A percentile compares a stretch with the other conserved stretches of the same genome.
These are phyloP conservation scores for Cryphonectria parasitica DNA, from an alignment of 2,329 filamentous ascomycete genomes.

Conservation along the genomic window DNA sequence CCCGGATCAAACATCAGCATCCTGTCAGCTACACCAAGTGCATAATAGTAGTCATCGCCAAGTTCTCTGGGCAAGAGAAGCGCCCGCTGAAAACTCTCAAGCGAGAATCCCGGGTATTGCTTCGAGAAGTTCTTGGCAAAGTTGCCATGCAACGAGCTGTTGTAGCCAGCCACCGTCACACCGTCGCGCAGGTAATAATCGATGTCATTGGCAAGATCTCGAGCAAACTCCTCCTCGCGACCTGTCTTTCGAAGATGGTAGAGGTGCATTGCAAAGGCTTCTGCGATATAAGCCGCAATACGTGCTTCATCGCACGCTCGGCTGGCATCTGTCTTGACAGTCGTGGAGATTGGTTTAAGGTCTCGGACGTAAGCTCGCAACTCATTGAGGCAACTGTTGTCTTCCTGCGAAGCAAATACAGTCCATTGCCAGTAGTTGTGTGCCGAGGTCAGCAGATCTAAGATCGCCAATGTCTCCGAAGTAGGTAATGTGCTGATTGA, in stretches of 20 bases:
- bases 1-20: conserved; percentile 77
- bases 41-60: conserved; percentile 82
- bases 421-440: conserved; percentile 98
- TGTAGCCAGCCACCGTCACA: conserved; percentile 80
- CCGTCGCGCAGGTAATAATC: conserved; percentile 81
- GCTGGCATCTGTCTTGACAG: conserved; percentile 58
- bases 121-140: conserved; percentile 82
- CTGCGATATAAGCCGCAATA: conserved; percentile 80
- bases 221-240: conserved; percentile 66
- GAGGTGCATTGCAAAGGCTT: conserved; percentile 88
- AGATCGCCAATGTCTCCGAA: conserved; percentile 71
- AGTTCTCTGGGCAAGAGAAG: conserved; percentile 66
- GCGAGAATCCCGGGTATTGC: conserved; percentile 72
- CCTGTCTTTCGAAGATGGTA: conserved; percentile 82
- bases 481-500: conserved; percentile 66
- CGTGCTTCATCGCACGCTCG: conserved; percentile 66
- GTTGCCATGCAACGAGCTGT: conserved; percentile 82
- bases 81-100: conserved; percentile 83
- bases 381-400: conserved; percentile 72
- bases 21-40: conserved; percentile 72
- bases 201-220: conserved; percentile 73
- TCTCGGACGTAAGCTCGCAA: conserved; percentile 71
- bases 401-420: conserved; percentile 76
- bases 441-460: conserved; percentile 85
- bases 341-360: conserved; percentile 56